Evolutionary conservation across 2,329 filamentous ascomycete genomes (phyloP).

Genomic region (Penicillium sp.): DNA sequence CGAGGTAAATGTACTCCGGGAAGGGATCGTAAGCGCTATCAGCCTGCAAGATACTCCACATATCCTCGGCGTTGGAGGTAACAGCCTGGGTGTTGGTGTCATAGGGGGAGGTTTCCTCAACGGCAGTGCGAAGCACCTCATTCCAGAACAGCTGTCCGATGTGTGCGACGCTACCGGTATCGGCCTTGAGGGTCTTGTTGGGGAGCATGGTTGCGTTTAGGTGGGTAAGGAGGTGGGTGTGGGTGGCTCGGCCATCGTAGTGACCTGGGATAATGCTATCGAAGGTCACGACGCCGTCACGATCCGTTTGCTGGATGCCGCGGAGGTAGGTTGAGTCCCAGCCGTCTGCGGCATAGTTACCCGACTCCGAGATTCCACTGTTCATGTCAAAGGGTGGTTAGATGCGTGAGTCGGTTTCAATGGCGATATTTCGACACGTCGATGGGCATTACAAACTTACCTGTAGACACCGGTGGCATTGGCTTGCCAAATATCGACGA

Average conservation of each 20-base stretch:
- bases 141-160: slow-evolving; percentile 55
- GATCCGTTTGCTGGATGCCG: slow-evolving; percentile 49
- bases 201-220: slow-evolving; percentile 36
- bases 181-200: slow-evolving; percentile 49
- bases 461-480: slow-evolving; percentile 51
- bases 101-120: slow-evolving; percentile 46
- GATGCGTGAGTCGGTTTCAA: neutral
- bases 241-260: slow-evolving; percentile 48
- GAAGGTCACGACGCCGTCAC: slow-evolving; percentile 51
- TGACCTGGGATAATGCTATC: slow-evolving; percentile 52
- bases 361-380: slow-evolving; percentile 30
- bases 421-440: neutral
- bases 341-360: slow-evolving; percentile 32
- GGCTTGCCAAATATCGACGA: slow-evolving; percentile 51
- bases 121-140: slow-evolving; percentile 45
- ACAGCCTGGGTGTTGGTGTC: slow-evolving; percentile 31
- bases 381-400: neutral
- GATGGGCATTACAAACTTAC: slow-evolving; percentile 20
- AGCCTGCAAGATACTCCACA: slow-evolving; percentile 41
- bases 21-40: slow-evolving; percentile 52
- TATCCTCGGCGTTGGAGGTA: slow-evolving; percentile 48
- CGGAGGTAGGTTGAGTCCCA: slow-evolving; percentile 50
- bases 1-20: slow-evolving; percentile 56
- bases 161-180: slow-evolving; percentile 46
- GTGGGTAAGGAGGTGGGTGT: slow-evolving; percentile 54